Evolutionary conservation across 441 rosid genomes (phyloP), one percentile per base, ranked within the genome.

Genomic region (Flueggea neowawraea): DNA sequence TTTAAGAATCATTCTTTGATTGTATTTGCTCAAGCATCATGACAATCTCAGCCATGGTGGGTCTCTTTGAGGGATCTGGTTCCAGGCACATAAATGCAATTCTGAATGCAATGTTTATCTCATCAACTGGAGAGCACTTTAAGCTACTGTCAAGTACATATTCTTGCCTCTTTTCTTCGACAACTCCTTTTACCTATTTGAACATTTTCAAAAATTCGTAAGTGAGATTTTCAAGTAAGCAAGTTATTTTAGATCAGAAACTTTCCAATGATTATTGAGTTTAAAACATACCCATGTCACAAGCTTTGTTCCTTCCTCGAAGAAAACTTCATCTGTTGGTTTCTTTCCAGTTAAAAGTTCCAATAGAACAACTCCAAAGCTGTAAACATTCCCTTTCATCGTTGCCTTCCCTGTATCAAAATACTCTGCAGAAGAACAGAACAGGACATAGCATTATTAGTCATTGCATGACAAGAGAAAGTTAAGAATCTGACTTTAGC

Each of bases 231-330:
- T 43, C 2, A 6, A n/a, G n/a, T n/a, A n/a, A n/a, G n/a, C n/a
- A n/a, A 6, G 8, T 43, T 11, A 43, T 43, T 43, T 43, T 6
- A 6, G 12, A 6, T 43, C 45, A 6, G 12, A 43, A 43, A 43
- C 45, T 11, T 43, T 43, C 45, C 8, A 3, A 43, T 6, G 10
- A 43, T 6, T 43, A 11, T 43, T 43, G 45, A 43, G 36, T 53
- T n/a, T 12, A 0, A 41, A 55, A 79, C 58, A 71, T 77, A 85
- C 95, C 98, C 95, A 90, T 53, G 97, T 83, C 39, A 87, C 96
- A 61, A 90, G 94, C 73, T 89, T 94, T 55, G 91, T 89, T 66
- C 96, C 95, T 67, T 87, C 93, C 80, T 94, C 94, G 13, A 83
- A 60, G 64, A 90, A 90, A 17, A 79, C 70, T 78, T 89, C 95